Conservation (phyloP, 1,284 basidiomycete genomes). For the Ganoderma resinaceum region DNA sequence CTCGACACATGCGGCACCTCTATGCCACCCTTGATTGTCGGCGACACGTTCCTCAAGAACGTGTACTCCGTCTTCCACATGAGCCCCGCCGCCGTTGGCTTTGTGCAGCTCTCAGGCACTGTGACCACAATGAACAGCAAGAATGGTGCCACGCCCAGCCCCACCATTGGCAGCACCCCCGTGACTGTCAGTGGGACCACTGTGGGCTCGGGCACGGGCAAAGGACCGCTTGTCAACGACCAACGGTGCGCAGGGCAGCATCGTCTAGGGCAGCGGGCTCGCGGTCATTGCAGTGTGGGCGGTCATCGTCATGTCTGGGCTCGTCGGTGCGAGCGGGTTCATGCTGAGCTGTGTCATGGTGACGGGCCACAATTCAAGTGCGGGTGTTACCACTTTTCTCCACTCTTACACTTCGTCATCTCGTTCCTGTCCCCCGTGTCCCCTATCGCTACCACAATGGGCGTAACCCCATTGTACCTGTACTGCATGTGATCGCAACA, state of each 20-base stretch:
- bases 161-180: constrained; percentile 43
- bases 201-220: constrained; percentile 20
- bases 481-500: no score
- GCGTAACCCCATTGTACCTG: no score
- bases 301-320: not conserved
- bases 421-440: no score
- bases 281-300: not conserved
- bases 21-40: constrained; percentile 87
- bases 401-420: no score
- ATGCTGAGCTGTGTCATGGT: not conserved
- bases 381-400: no score
- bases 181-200: constrained; percentile 31
- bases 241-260: constrained; percentile 10
- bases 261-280: not conserved
- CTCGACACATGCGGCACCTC: constrained; percentile 55
- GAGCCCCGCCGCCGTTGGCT: constrained; percentile 80
- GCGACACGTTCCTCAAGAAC: constrained; percentile 96
- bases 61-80: constrained; percentile 89
- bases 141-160: constrained; percentile 38
- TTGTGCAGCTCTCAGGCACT: constrained; percentile 68
- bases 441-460: no score
- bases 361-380: not conserved
- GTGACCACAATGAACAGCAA: constrained; percentile 46
- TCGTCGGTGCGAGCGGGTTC: constrained; percentile 1
- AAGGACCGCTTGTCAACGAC: constrained; percentile 15